Base-by-base conservation (phyloP, 306 rosid species). In the Leucaena leucocephala region DNA sequence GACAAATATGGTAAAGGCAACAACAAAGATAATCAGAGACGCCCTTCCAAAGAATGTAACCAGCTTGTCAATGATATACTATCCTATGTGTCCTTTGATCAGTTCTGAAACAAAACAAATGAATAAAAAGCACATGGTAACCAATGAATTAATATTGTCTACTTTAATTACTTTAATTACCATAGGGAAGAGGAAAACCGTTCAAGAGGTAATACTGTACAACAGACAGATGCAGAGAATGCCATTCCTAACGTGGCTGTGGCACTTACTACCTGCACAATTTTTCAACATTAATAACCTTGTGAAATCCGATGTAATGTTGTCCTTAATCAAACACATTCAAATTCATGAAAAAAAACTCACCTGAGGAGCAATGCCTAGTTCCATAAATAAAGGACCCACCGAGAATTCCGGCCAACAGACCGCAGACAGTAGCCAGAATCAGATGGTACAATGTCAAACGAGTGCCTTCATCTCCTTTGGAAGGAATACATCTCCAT, bases 161-260 rank as follows among this genome's bases (percentile, higher is more conserved):
- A 27, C 27, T 27, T 27, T 27, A 27, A 27, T 27, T 27, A 27
- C 27, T 27, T 27, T 27, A 27, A 27, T 27, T 67, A 91, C 98
- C 98, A 40, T 93, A 88, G 16, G 97, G 91, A 80, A 91, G 82
- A 11, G 98, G 97, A 68, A 93, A 93, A 64, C 95, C 97, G 19
- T 88, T 87, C 62, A 93, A 81, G 19, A 93, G 92, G 84, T 83
- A 91, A 81, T 91, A 93, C 67, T 93, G 93, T 44, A 86, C 91
- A 49, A 91, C 97, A n/a, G 97, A 93, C 84, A 91, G 97, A 91
- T 6, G 97, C 83, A 16, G 98, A 90, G 84, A 90, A 93, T 76
- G 86, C 82, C 98, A 91, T 93, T 68, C 93, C 97, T 74, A 91
- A 87, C n/a, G 95, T 87, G 57, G 97, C 97, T 0, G 95, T 84